Evolutionary conservation across 441 rosid species (phyloP), one percentile per base, ranked within the genome.

Genomic region (Croton laevigatus): DNA sequence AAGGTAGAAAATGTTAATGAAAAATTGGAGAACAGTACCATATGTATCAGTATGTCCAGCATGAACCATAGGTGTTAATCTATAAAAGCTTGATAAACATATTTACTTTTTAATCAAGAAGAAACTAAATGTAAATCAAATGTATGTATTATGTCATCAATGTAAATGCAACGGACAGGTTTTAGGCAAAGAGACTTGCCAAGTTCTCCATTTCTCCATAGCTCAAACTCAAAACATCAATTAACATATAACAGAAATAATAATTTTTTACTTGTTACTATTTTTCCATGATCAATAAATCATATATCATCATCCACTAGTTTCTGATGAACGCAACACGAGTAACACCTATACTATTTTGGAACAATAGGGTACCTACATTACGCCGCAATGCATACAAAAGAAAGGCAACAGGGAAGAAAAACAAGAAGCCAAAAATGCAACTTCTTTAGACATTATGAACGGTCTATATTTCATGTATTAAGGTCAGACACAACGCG

Each of bases 191-290:
- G 22, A 17, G 13, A 36, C 22, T 61, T 10, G 37, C 6, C 9
- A 19, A 6, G 19, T 38, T 38, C 32, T 23, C 6, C 3, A 19
- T 32, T 59, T 12, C 44, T 37, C 23, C 23, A 17, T 37, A 59
- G 64, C 45, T 59, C 22, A 37, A 59, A 59, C n/a, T n/a, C 45
- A 59, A 16, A 9, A 58, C n/a, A 58, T 32, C n/a, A n/a, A n/a
- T n/a, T n/a, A n/a, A n/a, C n/a, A n/a, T n/a, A n/a, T n/a, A 27
- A 17, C 19, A 17, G 12, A 17, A 36, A 36, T 37, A 59, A 17
- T 8, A 10, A 59, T 37, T 37, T 22, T 11, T 37, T n/a, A n/a
- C 22, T 34, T 34, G 37, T 16, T 22, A 36, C 22, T 36, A 36
- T 37, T 36, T 19, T 42, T 13, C 37, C 45, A 59, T 59, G 22